phyloP scores from a whole-genome alignment of 31 red algal species.

The Odonthalia washingtoniensis region DNA sequence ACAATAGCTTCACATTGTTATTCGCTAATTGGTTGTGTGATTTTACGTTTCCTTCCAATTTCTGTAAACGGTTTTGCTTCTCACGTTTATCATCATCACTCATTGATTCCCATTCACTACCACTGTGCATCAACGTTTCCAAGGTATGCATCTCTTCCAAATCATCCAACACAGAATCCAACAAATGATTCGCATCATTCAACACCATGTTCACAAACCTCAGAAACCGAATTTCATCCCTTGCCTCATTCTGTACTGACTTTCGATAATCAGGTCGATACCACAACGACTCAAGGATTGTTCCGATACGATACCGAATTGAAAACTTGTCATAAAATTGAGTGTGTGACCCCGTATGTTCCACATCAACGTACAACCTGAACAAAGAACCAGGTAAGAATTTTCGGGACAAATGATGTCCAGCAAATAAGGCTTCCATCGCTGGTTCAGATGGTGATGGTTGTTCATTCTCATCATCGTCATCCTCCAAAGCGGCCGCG shows the following conservation, averaged over 20 bases:
- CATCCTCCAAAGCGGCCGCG: slow-evolving; percentile 50
- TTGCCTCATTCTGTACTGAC: slow-evolving; percentile 77
- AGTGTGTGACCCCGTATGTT: slow-evolving; percentile 93
- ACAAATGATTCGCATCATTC: slow-evolving; percentile 98
- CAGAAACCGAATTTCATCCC: slow-evolving; percentile 81
- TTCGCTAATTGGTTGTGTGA: slow-evolving; percentile 87
- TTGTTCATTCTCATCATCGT: slow-evolving; percentile 52
- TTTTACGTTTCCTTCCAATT: slow-evolving; percentile 78
- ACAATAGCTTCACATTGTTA: slow-evolving; percentile 89
- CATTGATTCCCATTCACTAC: slow-evolving; percentile 77
- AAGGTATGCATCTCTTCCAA: slow-evolving; percentile 89
- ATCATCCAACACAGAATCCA: slow-evolving; percentile 85
- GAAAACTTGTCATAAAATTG: slow-evolving; percentile 99
- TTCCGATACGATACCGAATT: slow-evolving; percentile 90
- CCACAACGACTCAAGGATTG: slow-evolving; percentile 90
- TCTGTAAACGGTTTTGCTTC: slow-evolving; percentile 79
- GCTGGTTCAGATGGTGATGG: slow-evolving; percentile 35
- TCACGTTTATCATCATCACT: slow-evolving; percentile 81
- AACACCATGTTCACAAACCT: slow-evolving; percentile 98
- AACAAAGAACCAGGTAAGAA: slow-evolving; percentile 91
- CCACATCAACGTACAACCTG: slow-evolving; percentile 97
- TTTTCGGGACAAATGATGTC: slow-evolving; percentile 66
- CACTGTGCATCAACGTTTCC: slow-evolving; percentile 70
- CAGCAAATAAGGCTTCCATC: slow-evolving; percentile 84
- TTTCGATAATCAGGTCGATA: slow-evolving; percentile 79